Evolutionary conservation across 179 eudicot genomes (phyloP).

Genomic region (Vitellaria paradoxa): DNA sequence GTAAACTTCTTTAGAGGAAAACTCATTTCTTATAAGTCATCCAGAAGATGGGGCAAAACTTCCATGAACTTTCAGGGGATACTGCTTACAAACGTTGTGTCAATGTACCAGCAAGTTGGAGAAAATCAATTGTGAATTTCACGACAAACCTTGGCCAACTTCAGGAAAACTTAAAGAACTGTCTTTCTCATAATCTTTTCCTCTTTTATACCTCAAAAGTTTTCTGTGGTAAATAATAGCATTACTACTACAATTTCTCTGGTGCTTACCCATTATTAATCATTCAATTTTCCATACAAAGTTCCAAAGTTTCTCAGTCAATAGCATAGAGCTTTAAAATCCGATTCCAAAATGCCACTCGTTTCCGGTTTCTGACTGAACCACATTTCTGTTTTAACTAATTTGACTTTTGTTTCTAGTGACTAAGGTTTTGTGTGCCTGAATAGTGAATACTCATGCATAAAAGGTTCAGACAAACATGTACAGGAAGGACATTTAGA

Average conservation of each 20-base stretch:
- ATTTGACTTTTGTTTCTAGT: background rate
- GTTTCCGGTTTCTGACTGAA: background rate
- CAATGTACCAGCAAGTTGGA: background rate
- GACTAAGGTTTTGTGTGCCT: background rate
- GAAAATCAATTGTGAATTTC: no score
- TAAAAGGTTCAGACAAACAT: constrained; percentile 3
- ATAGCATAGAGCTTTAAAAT: background rate
- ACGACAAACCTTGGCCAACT: background rate
- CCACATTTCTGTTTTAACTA: background rate
- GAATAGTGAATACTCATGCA: background rate
- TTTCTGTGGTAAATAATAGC: background rate
- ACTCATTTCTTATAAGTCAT: background rate
- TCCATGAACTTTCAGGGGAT: background rate
- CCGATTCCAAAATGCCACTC: background rate
- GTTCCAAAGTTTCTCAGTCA: background rate
- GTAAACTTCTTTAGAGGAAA: background rate
- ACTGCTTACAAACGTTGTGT: no score
- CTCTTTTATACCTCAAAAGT: no score
- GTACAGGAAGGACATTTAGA: background rate
- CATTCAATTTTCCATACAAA: background rate
- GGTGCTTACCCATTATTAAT: background rate
- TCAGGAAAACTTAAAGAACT: background rate
- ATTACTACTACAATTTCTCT: background rate
- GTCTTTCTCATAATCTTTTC: background rate
- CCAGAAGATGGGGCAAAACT: background rate